These are phyloP conservation scores for Ascochyta koolunga DNA, from an alignment of 2,329 filamentous ascomycete species.

Conservation along the genomic window DNA sequence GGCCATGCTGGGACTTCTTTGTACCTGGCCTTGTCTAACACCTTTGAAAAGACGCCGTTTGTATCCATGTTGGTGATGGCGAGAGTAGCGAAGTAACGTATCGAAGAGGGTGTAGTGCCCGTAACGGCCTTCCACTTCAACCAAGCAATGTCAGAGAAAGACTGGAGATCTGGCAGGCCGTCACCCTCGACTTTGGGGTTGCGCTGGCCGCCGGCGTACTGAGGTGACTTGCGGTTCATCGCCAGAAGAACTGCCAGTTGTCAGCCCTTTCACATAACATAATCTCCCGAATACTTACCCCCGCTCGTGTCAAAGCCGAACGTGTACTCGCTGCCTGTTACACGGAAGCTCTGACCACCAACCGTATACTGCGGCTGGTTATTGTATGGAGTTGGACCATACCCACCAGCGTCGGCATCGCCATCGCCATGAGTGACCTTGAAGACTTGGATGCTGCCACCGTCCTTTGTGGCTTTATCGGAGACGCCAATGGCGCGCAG, in stretches of 20 bases:
- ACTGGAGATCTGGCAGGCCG: conserved; percentile 2
- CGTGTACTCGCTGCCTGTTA: conserved; percentile 10
- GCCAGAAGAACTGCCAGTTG: conserved; percentile 1
- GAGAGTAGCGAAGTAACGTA: conserved; percentile 6
- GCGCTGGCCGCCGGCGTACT: conserved; percentile 8
- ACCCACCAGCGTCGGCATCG: neutral
- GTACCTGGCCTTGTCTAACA: neutral
- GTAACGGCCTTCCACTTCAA: conserved; percentile 7
- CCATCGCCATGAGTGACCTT: conserved; percentile 4
- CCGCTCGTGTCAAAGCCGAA: conserved; percentile 11
- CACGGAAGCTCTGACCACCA: neutral
- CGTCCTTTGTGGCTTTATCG: conserved; percentile 2
- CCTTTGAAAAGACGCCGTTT: neutral
- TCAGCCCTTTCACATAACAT: neutral
- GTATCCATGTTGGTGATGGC: conserved; percentile 11
- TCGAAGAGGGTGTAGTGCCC: neutral
- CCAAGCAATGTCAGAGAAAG: conserved; percentile 12
- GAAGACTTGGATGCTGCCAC: conserved; percentile 5
- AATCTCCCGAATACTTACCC: neutral
- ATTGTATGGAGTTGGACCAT: conserved; percentile 1
- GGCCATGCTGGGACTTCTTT: conserved; percentile 6
- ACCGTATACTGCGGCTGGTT: conserved; percentile 1
- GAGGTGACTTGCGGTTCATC: conserved; percentile 13
- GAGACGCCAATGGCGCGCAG: conserved; percentile 5
- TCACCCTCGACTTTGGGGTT: conserved; percentile 7